phyloP scores from a whole-genome alignment of 345 rosid species.

The Physaria fendleri region DNA sequence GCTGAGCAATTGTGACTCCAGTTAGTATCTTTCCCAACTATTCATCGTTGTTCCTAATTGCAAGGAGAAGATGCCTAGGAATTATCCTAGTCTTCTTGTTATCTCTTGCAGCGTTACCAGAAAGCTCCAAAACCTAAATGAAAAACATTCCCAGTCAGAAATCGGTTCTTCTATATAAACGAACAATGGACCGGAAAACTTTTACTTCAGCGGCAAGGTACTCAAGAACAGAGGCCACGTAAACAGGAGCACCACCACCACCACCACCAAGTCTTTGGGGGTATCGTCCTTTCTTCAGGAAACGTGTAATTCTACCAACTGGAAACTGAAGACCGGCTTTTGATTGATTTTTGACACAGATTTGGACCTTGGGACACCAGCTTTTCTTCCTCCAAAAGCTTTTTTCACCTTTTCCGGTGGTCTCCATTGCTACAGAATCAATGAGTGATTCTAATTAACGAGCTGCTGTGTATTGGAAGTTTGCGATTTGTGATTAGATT shows the following conservation, averaged over 20 bases:
- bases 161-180: too few species aligned
- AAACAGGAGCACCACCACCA: constrained; percentile 90
- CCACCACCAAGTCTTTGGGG: constrained; percentile 63
- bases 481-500: too few species aligned
- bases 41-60: too few species aligned
- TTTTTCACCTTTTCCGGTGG: constrained; percentile 58
- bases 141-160: too few species aligned
- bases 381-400: constrained; percentile 74
- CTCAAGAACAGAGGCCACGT: constrained; percentile 82
- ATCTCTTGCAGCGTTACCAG: constrained; percentile 78
- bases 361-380: constrained; percentile 71
- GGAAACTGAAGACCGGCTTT: constrained; percentile 89
- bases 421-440: too few species aligned
- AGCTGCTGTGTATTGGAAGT: too few species aligned
- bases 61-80: constrained; percentile 66
- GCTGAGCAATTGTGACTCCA: constrained; percentile 72
- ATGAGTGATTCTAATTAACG: too few species aligned
- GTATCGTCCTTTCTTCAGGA: constrained; percentile 70
- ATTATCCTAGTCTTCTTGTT: constrained; percentile 71
- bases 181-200: neutral
- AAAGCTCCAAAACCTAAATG: constrained; percentile 64
- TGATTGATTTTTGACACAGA: constrained; percentile 62
- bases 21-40: constrained; percentile 62
- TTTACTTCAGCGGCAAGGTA: constrained; percentile 79
- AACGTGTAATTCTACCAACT: constrained; percentile 78